These are phyloP conservation scores for Phytophthora citrophthora DNA, from an alignment of 352 stramenopile genomes.

Conservation along the genomic window DNA sequence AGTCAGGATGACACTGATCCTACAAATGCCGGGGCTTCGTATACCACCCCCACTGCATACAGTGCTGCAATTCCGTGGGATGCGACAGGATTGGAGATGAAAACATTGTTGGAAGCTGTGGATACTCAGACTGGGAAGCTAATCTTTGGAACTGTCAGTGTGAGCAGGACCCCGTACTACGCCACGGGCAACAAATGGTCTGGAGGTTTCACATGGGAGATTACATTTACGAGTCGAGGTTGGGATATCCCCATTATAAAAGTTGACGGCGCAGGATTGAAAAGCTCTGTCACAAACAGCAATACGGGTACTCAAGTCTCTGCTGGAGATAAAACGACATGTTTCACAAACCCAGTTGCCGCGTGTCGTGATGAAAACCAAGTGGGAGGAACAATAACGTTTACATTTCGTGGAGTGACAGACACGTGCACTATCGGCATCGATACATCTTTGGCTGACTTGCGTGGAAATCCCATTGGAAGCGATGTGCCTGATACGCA, in stretches of 20 bases:
- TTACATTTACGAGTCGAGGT: slow-evolving; percentile 89
- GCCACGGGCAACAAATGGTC: slow-evolving; percentile 89
- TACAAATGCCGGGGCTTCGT: slow-evolving; percentile 30
- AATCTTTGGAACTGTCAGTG: slow-evolving; percentile 87
- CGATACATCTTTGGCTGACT: slow-evolving; percentile 33
- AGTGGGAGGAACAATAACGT: slow-evolving; percentile 83
- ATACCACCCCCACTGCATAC: slow-evolving; percentile 13
- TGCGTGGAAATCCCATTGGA: slow-evolving; percentile 20
- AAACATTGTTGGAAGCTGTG: slow-evolving; percentile 57
- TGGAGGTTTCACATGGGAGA: slow-evolving; percentile 93
- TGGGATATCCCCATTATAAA: slow-evolving; percentile 89
- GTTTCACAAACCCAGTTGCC: slow-evolving; percentile 30
- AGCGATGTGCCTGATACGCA: slow-evolving; percentile 37
- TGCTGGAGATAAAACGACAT: slow-evolving; percentile 52
- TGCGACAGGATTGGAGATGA: slow-evolving; percentile 62
- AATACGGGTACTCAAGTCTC: slow-evolving; percentile 23
- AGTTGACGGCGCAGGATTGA: slow-evolving; percentile 14
- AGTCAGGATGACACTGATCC: slow-evolving; percentile 40
- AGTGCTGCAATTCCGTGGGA: slow-evolving; percentile 73
- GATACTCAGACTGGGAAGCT: slow-evolving; percentile 34
- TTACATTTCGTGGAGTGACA: slow-evolving; percentile 54
- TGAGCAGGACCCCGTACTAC: slow-evolving; percentile 81
- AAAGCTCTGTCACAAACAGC: slow-evolving; percentile 31
- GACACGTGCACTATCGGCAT: slow-evolving; percentile 52
- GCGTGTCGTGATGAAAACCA: slow-evolving; percentile 91